Evolutionary conservation across 177 flowering plant species (phyloP).

Genomic region (Vitis hybrid): DNA sequence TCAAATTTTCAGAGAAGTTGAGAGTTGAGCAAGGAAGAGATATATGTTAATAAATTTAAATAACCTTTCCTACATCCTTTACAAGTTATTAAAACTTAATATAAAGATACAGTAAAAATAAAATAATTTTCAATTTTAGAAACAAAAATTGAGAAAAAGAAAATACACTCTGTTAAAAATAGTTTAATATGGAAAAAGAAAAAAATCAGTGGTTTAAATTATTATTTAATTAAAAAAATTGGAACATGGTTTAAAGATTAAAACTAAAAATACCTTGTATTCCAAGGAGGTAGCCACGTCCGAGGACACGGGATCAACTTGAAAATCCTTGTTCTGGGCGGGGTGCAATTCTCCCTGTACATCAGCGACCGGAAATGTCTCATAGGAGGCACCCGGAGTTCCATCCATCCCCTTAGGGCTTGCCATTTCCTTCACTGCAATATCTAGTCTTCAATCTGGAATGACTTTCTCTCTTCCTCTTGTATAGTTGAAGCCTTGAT

Average conservation of each 20-base stretch:
- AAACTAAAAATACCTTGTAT: conserved; percentile 22
- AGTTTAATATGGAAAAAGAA: background rate
- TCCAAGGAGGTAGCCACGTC: conserved; percentile 31
- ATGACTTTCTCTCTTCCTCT: background rate
- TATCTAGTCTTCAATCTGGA: no score
- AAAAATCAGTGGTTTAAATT: no score
- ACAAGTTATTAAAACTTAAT: no score
- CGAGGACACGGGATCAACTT: conserved; percentile 42
- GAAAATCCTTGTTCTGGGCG: conserved; percentile 21
- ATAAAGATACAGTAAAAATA: no score
- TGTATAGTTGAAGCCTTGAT: background rate
- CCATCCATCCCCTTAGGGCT: conserved; percentile 7
- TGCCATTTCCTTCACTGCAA: conserved; percentile 12
- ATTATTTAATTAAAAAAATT: background rate
- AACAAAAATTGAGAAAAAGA: no score
- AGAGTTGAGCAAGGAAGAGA: no score
- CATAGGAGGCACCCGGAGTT: conserved; percentile 1
- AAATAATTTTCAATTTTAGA: no score
- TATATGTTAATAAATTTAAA: no score
- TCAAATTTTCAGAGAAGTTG: no score
- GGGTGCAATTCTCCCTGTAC: conserved; percentile 36
- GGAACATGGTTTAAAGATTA: no score
- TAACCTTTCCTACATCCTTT: no score
- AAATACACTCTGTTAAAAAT: no score
- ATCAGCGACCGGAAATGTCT: conserved; percentile 42